Conservation (phyloP, 2,329 filamentous ascomycete genomes). For the Diaporthe sp. region DNA sequence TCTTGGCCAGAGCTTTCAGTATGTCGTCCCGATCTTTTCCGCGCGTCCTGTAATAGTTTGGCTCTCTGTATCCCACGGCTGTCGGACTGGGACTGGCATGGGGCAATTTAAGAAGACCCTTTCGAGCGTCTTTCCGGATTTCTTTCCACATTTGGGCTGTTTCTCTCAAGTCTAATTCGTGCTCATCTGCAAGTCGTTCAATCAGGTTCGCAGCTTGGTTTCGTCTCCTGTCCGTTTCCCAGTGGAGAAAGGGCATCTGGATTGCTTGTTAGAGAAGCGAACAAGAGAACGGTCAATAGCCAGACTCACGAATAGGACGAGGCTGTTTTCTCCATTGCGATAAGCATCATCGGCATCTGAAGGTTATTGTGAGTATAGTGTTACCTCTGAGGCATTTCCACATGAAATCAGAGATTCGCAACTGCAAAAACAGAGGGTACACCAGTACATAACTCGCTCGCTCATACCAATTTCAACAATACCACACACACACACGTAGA, state of each 20-base stretch:
- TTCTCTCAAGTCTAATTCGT: constrained; percentile 8
- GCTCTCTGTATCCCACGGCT: constrained; percentile 3
- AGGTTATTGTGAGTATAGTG: neutral
- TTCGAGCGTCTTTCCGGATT: neutral
- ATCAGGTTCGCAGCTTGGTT: constrained; percentile 47
- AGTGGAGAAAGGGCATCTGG: constrained; percentile 57
- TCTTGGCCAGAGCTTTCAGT: neutral
- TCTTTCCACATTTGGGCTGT: constrained; percentile 25
- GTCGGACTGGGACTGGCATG: constrained; percentile 3
- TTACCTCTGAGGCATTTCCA: no score
- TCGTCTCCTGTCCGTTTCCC: constrained; percentile 53
- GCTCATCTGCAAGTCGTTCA: constrained; percentile 38
- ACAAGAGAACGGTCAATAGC: neutral
- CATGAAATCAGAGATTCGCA: no score
- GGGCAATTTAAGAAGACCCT: constrained; percentile 28
- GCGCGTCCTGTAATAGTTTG: constrained; percentile 28
- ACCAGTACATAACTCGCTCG: no score
- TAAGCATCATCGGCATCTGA: constrained; percentile 3
- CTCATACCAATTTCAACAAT: no score
- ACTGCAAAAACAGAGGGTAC: no score
- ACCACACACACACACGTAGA: no score
- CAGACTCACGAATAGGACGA: constrained; percentile 48
- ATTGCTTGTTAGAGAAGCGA: no score
- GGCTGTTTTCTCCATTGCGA: constrained; percentile 34
- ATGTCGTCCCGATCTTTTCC: constrained; percentile 21